phyloP scores from a whole-genome alignment of 768 basidiomycete species.

The Phylloporus sp. region DNA sequence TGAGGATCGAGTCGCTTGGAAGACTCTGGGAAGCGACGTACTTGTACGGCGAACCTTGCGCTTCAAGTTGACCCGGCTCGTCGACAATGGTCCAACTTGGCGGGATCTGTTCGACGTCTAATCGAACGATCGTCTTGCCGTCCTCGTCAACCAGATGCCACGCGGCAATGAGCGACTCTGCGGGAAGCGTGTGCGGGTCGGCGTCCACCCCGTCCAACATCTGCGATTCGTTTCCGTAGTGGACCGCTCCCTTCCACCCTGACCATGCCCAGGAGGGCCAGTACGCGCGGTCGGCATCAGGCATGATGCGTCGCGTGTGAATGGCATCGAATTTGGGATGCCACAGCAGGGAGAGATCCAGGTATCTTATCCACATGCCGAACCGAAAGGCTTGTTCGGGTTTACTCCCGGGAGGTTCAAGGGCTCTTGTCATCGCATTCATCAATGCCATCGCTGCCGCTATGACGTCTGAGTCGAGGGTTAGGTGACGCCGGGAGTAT shows the following conservation, averaged over 20 bases:
- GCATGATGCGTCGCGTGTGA: conserved; percentile 6
- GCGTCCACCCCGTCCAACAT: neutral
- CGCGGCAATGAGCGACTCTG: conserved; percentile 14
- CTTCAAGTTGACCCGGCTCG: neutral
- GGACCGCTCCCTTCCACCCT: conserved; percentile 21
- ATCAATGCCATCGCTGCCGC: conserved; percentile 5
- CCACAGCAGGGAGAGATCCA: conserved; percentile 20
- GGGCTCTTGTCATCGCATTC: neutral
- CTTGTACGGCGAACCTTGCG: neutral
- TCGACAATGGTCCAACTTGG: neutral
- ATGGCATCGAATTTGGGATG: conserved; percentile 13
- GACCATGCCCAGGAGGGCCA: conserved; percentile 28
- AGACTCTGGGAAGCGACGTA: conserved; percentile 3
- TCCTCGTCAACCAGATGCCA: conserved; percentile 18
- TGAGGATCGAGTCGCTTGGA: neutral
- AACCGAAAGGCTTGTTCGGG: neutral
- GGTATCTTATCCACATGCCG: conserved; percentile 2
- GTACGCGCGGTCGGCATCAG: neutral
- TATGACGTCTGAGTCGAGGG: conserved; percentile 13
- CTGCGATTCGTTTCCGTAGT: conserved; percentile 2
- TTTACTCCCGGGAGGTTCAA: neutral
- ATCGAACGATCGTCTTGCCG: conserved; percentile 2
- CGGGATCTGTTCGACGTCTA: conserved; percentile 7
- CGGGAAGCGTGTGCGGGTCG: conserved; percentile 3
- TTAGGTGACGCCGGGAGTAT: conserved; percentile 14